Percentiles rank a stretch among this genome's conserved stretches.
These are phyloP conservation scores for Xylariaceae sp. DNA, from an alignment of 2,329 filamentous ascomycete species.

Conservation along the genomic window DNA sequence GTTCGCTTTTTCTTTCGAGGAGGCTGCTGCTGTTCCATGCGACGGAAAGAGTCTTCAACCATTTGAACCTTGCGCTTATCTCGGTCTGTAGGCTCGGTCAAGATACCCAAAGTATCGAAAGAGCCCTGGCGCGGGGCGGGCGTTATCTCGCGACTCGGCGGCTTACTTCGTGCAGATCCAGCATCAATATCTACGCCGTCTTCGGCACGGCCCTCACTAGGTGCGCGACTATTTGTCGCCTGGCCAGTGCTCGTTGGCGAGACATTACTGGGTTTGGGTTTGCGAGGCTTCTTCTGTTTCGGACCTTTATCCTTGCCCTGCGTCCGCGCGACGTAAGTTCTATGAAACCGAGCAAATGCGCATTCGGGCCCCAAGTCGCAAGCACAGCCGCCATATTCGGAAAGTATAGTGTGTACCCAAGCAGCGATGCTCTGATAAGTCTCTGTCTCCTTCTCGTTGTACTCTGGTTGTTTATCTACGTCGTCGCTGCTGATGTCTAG, in stretches of 20 bases:
- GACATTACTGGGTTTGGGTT: conserved; percentile 60
- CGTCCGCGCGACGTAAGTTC: conserved; percentile 59
- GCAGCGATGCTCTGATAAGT: conserved; percentile 62
- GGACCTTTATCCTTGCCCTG: conserved; percentile 47
- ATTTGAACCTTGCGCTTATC: conserved; percentile 72
- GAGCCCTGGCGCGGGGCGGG: conserved; percentile 65
- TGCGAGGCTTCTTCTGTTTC: conserved; percentile 60
- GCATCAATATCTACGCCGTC: conserved; percentile 63
- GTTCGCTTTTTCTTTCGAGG: conserved; percentile 67
- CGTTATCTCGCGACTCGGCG: conserved; percentile 70
- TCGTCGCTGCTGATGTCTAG: conserved; percentile 71
- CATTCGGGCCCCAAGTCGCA: conserved; percentile 70
- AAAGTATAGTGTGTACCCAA: conserved; percentile 74
- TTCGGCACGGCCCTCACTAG: conserved; percentile 67
- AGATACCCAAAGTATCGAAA: conserved; percentile 64
- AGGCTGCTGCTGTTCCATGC: conserved; percentile 65
- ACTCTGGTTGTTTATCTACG: conserved; percentile 53
- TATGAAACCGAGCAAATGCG: conserved; percentile 68
- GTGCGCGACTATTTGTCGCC: conserved; percentile 67
- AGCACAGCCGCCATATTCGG: conserved; percentile 81
- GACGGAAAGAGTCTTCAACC: conserved; percentile 69
- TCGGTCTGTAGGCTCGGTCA: conserved; percentile 69
- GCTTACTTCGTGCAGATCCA: conserved; percentile 66
- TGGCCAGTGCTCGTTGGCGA: conserved; percentile 69
- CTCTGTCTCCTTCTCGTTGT: conserved; percentile 64